Conservation (phyloP, 495 filamentous ascomycete genomes). For the Hyphodiscus hymeniophilus region DNA sequence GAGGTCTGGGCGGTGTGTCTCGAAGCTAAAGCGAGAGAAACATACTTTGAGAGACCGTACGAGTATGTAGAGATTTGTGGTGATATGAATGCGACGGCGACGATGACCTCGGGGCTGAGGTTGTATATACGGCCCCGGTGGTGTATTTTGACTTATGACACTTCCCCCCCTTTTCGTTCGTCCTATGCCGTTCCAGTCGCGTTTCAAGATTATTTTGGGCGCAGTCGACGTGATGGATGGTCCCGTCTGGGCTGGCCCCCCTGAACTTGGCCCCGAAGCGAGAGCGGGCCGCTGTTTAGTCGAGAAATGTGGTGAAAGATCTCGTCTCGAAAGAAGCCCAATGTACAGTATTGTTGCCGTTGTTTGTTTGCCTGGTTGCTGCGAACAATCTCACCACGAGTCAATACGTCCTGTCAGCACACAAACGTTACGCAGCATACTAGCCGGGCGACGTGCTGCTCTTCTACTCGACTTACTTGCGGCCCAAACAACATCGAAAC, state of each 20-base stretch:
- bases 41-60: conserved; percentile 1
- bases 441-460: conserved; percentile 13
- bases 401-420: background rate
- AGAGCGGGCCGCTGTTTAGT: too few relatives aligned
- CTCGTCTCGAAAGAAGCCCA: too few relatives aligned
- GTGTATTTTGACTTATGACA: background rate
- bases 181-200: conserved; percentile 8
- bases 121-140: conserved; percentile 1
- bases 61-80: conserved; percentile 1
- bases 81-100: conserved; percentile 5
- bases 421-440: background rate
- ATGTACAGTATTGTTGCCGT: too few relatives aligned
- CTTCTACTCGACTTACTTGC: conserved; percentile 15
- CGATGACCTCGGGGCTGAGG: conserved; percentile 6
- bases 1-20: conserved; percentile 11
- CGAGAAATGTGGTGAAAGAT: too few relatives aligned
- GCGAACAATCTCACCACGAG: background rate
- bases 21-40: conserved; percentile 4
- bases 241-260: background rate
- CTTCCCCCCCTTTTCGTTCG: background rate
- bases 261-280: background rate
- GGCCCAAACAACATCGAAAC: background rate
- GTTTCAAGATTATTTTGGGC: conserved; percentile 3
- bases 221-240: background rate
- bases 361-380: too few relatives aligned